A percentile compares a stretch with the other conserved stretches of the same genome.
These are phyloP conservation scores for Fusarium foetens DNA, from an alignment of 2,329 filamentous ascomycete species.

Conservation along the genomic window DNA sequence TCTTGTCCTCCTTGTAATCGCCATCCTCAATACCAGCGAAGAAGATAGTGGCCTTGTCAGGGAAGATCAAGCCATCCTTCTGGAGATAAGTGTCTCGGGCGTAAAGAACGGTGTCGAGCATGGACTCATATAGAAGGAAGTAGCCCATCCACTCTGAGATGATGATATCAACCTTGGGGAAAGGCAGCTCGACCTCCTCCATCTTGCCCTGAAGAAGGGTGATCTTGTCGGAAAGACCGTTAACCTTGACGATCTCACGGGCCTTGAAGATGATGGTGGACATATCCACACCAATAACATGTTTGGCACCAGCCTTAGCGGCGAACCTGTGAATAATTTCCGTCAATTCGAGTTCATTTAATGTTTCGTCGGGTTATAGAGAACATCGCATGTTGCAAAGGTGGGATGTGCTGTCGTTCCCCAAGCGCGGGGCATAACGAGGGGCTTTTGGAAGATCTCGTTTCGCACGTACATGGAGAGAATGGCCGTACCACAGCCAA, in stretches of 20 bases:
- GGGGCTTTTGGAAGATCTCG: slow-evolving; percentile 12
- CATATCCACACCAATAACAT: slow-evolving; percentile 99
- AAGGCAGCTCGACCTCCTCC: slow-evolving; percentile 96
- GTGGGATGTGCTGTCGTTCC: not conserved
- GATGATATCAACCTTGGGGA: slow-evolving; percentile 97
- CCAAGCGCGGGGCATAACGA: slow-evolving; percentile 32
- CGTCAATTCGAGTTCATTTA: slow-evolving; percentile 17
- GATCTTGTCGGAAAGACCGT: slow-evolving; percentile 95
- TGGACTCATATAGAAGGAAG: slow-evolving; percentile 98
- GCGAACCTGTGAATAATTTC: slow-evolving; percentile 77
- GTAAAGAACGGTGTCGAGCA: slow-evolving; percentile 98
- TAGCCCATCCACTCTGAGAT: slow-evolving; percentile 99
- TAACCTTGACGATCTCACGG: slow-evolving; percentile 89
- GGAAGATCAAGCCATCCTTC: slow-evolving; percentile 93
- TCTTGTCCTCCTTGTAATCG: slow-evolving; percentile 99
- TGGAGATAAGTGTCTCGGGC: slow-evolving; percentile 91
- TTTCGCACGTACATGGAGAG: slow-evolving; percentile 85
- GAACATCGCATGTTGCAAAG: slow-evolving; percentile 1
- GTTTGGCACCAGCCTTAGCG: slow-evolving; percentile 93
- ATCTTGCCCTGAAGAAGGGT: slow-evolving; percentile 99
- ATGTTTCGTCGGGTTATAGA: not conserved
- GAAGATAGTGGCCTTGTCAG: slow-evolving; percentile 98
- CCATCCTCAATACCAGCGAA: slow-evolving; percentile 97
- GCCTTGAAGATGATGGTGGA: slow-evolving; percentile 99
- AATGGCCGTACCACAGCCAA: slow-evolving; percentile 96